phyloP scores from a whole-genome alignment of 805 yeast species.

The Schwanniomyces vanrijiae region DNA sequence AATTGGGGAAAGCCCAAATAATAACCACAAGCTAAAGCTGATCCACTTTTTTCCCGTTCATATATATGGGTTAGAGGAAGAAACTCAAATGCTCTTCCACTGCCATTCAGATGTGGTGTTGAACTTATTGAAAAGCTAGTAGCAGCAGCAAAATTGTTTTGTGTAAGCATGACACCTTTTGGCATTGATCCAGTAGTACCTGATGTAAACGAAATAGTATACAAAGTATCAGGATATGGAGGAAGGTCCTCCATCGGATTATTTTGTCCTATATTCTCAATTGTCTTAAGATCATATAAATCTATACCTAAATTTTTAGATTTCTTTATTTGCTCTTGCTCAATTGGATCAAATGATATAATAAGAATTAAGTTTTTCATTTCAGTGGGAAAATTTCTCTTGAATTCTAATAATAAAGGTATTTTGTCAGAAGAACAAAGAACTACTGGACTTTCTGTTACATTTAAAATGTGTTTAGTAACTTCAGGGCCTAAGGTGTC shows the following conservation, averaged over 20 bases:
- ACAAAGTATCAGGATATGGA: slow-evolving; percentile 33
- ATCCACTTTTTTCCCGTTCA: slow-evolving; percentile 27
- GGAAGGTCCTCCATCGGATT: slow-evolving; percentile 22
- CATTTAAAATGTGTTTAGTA: slow-evolving; percentile 30
- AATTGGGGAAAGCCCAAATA: slow-evolving; percentile 30
- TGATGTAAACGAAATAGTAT: slow-evolving; percentile 49
- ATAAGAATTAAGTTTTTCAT: slow-evolving; percentile 48
- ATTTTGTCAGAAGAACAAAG: slow-evolving; percentile 55
- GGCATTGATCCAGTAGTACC: slow-evolving; percentile 72
- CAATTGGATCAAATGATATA: slow-evolving; percentile 52
- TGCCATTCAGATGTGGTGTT: slow-evolving; percentile 7
- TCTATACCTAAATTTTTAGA: slow-evolving; percentile 26
- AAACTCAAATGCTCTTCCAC: slow-evolving; percentile 18
- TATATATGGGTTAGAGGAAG: slow-evolving; percentile 40
- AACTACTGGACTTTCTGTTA: slow-evolving; percentile 44
- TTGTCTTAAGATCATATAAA: slow-evolving; percentile 32
- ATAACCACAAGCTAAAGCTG: slow-evolving; percentile 23
- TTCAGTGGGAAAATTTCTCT: slow-evolving; percentile 28
- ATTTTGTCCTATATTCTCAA: slow-evolving; percentile 39
- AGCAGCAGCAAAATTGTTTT: slow-evolving; percentile 18
- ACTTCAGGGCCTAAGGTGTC: slow-evolving; percentile 40
- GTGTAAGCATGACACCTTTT: slow-evolving; percentile 65
- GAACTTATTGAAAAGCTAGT: slow-evolving; percentile 8
- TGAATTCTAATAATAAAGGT: slow-evolving; percentile 44
- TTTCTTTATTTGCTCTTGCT: slow-evolving; percentile 10